Base-by-base conservation (phyloP, 2,329 filamentous ascomycete genomes). In the Penicillium sumatraense region DNA sequence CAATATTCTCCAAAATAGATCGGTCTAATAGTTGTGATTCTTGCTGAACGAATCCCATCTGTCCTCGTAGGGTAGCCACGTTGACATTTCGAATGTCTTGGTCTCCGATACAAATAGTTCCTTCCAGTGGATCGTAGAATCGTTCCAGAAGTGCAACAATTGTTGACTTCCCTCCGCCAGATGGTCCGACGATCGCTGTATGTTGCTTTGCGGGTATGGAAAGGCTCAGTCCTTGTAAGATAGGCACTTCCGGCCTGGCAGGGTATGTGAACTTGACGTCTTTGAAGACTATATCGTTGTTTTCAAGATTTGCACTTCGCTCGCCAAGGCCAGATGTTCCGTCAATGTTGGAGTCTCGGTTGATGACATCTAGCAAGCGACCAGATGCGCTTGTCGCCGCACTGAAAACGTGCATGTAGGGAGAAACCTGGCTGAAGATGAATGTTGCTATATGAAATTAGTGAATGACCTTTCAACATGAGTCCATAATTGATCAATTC, bases 41-140 rank as follows among this genome's bases (percentile, higher is more conserved):
- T 24, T 68, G 65, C 21, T 61, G 58, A 5, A 67, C 65, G 3
- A 63, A 52, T 54, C 64, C 59, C 41, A 64, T 54, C 33, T 58
- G 57, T 13, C 65, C 59, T 57, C 63, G 54, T 21, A 65, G 44
- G 16, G 62, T 61, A 38, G 51, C 58, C 9, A 88, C 77, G 54
- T 87, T 82, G 50, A 90, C 65, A 1, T 80, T 70, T 1, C 75
- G 69, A 40, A 91, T 83, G 59, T 87, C 80, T 29, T 78, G 76
- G 2, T 81, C 86, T 68, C 90, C 87, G 67, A 85, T 83, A 1
- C 86, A 74, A 35, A 93, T 85, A 3, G 75, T 74, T 5, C 90
- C 90, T 9, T 79, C 76, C 20, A 83, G 77, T 0, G 85, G 72
- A 38, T 89, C 83, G 69, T 93, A 93, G 70, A 93, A 90, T 8